Percentiles rank a stretch among this genome's conserved stretches.
Conservation (phyloP, 371 early-diverging fungal species). For the Haplosporangium sp. region DNA sequence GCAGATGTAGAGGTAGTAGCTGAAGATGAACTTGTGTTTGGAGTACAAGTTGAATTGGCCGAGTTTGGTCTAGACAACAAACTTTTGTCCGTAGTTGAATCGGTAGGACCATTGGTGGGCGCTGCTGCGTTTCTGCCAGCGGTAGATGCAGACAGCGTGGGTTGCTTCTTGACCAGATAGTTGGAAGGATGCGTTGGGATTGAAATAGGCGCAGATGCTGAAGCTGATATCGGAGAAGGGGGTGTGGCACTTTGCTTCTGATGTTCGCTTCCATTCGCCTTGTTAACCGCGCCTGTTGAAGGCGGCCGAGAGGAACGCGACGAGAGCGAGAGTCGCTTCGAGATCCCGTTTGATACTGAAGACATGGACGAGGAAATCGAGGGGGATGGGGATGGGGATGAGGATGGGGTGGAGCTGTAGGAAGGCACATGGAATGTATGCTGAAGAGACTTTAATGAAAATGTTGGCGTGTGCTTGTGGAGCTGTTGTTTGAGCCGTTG, state of each 20-base stretch:
- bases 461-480: slow-evolving; percentile 49
- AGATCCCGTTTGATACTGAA: background rate
- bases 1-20: background rate
- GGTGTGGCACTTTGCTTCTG: background rate
- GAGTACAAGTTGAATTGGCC: background rate
- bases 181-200: slow-evolving; percentile 45
- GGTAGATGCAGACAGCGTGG: slow-evolving; percentile 1
- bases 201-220: slow-evolving; percentile 26
- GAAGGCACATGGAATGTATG: slow-evolving; percentile 40
- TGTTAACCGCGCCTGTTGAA: background rate
- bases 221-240: slow-evolving; percentile 5
- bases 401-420: slow-evolving; percentile 23
- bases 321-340: slow-evolving; percentile 6
- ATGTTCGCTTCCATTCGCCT: background rate
- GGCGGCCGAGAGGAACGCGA: background rate
- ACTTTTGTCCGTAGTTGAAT: no score
- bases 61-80: no score
- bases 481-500: slow-evolving; percentile 46
- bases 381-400: slow-evolving; percentile 18
- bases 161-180: slow-evolving; percentile 32
- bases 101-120: background rate
- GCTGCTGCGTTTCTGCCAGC: background rate
- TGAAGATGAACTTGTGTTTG: background rate
- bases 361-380: slow-evolving; percentile 1
- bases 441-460: slow-evolving; percentile 47